These are phyloP conservation scores for Paraphaeosphaeria sporulosa DNA, from an alignment of 2,329 filamentous ascomycete genomes.

Conservation along the genomic window DNA sequence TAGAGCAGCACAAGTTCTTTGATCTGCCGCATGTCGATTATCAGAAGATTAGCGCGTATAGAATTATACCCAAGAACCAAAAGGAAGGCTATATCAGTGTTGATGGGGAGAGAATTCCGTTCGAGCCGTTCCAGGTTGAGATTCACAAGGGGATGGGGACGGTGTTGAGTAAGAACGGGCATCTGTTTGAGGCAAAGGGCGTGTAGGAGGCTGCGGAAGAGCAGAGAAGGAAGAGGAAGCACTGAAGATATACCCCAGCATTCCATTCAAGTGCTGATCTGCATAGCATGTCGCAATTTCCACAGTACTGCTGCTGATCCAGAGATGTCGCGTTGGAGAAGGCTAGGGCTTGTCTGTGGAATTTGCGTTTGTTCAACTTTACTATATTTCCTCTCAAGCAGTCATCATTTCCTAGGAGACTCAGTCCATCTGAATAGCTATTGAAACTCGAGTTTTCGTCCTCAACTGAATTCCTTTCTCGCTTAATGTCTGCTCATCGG, in stretches of 20 bases:
- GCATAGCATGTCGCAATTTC: background rate
- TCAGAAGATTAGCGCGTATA: conserved; percentile 85
- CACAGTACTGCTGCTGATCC: background rate
- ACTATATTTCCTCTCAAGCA: background rate
- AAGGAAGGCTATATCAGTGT: conserved; percentile 85
- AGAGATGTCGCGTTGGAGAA: background rate
- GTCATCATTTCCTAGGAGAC: background rate
- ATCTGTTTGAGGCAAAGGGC: conserved; percentile 70
- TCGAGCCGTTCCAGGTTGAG: conserved; percentile 90
- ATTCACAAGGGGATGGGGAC: conserved; percentile 83
- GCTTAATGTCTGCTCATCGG: background rate
- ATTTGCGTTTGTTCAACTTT: too few species aligned
- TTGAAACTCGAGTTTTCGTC: background rate
- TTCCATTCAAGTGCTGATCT: background rate
- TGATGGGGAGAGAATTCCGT: conserved; percentile 87
- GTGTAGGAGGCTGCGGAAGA: conserved; percentile 20
- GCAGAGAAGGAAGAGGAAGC: background rate
- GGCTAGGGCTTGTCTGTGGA: background rate
- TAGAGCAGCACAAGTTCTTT: conserved; percentile 79
- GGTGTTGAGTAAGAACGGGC: conserved; percentile 78
- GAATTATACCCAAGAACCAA: conserved; percentile 75
- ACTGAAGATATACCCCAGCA: background rate
- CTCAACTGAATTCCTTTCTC: background rate
- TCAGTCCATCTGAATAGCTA: too few species aligned
- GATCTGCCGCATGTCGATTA: conserved; percentile 80